These are phyloP conservation scores for Kwoniella mangroviensis DNA, from an alignment of 768 basidiomycete species.

Conservation along the genomic window DNA sequence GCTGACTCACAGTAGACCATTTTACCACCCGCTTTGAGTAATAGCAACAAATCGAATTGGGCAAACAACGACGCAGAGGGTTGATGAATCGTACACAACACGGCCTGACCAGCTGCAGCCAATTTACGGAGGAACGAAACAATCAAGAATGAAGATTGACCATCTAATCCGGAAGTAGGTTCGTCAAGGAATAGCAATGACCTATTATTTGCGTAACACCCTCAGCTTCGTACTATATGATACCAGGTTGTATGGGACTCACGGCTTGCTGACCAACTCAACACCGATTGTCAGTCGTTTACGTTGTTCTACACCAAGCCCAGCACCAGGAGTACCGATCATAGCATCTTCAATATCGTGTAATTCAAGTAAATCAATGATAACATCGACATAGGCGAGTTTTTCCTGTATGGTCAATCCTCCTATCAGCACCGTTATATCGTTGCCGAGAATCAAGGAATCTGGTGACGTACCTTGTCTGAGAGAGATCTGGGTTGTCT, in stretches of 20 bases:
- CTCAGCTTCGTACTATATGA: neutral
- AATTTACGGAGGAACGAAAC: constrained; percentile 70
- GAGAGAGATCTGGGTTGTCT: constrained; percentile 56
- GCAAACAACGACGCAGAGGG: constrained; percentile 72
- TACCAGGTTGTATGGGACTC: constrained; percentile 18
- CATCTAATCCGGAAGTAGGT: constrained; percentile 76
- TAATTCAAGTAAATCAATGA: constrained; percentile 56
- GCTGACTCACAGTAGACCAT: constrained; percentile 27
- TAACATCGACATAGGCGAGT: constrained; percentile 59
- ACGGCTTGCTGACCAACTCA: constrained; percentile 54
- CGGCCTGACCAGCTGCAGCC: constrained; percentile 78
- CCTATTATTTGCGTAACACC: constrained; percentile 9
- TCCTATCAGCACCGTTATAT: neutral
- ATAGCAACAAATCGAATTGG: constrained; percentile 74
- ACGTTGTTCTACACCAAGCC: constrained; percentile 51
- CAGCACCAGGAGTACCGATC: constrained; percentile 64
- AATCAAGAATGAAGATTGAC: constrained; percentile 60
- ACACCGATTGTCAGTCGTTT: constrained; percentile 55
- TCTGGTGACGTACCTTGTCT: constrained; percentile 12
- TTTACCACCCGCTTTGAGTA: constrained; percentile 76
- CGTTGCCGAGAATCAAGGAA: neutral
- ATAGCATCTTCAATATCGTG: constrained; percentile 71
- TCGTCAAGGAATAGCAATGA: constrained; percentile 82
- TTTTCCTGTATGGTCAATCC: constrained; percentile 50
- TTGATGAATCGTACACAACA: constrained; percentile 74